A percentile compares a stretch with the other conserved stretches of the same genome.
Evolutionary conservation across 2,329 filamentous ascomycete species (phyloP).

Genomic region (Fusarium sp.): DNA sequence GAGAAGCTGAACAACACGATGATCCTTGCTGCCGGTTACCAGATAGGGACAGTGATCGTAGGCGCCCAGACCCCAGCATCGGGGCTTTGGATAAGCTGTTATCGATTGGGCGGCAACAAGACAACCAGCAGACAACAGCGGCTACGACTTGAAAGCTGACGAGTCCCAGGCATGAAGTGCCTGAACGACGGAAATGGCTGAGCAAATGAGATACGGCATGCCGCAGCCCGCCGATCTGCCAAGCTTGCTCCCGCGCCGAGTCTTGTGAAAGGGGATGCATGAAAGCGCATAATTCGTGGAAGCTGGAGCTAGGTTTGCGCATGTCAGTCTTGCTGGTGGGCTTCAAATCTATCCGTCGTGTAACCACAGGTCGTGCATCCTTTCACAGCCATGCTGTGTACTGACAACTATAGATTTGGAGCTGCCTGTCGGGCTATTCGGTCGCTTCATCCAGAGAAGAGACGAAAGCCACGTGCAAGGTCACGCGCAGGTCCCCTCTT

Average conservation of each 20-base stretch:
- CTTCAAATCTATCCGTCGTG: not conserved
- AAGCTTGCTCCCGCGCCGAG: slow-evolving; percentile 10
- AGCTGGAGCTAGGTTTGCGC: not conserved
- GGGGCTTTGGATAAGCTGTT: slow-evolving; percentile 5
- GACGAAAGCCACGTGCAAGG: slow-evolving; percentile 10
- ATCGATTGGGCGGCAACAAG: slow-evolving; percentile 10
- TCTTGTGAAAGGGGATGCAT: slow-evolving; percentile 1
- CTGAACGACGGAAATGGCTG: not conserved
- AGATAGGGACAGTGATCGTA: slow-evolving; percentile 13
- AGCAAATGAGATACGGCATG: slow-evolving; percentile 6
- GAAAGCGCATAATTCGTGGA: not conserved
- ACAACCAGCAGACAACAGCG: not conserved
- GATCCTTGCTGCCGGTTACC: slow-evolving; percentile 3
- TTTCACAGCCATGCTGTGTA: not conserved
- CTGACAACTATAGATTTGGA: slow-evolving; percentile 1
- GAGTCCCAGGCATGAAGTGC: not conserved
- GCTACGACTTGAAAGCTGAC: not conserved
- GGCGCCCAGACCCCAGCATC: not conserved
- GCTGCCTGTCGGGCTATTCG: not conserved
- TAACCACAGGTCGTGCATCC: not conserved
- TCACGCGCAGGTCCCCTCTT: slow-evolving; percentile 3
- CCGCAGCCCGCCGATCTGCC: slow-evolving; percentile 15
- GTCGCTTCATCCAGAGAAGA: not conserved
- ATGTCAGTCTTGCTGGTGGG: not conserved
- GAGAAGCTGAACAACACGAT: slow-evolving; percentile 6